Percentiles rank a stretch among this genome's conserved stretches.
Conservation (phyloP, 2,329 filamentous ascomycete genomes). For the Ophiostoma triangulosporum region DNA sequence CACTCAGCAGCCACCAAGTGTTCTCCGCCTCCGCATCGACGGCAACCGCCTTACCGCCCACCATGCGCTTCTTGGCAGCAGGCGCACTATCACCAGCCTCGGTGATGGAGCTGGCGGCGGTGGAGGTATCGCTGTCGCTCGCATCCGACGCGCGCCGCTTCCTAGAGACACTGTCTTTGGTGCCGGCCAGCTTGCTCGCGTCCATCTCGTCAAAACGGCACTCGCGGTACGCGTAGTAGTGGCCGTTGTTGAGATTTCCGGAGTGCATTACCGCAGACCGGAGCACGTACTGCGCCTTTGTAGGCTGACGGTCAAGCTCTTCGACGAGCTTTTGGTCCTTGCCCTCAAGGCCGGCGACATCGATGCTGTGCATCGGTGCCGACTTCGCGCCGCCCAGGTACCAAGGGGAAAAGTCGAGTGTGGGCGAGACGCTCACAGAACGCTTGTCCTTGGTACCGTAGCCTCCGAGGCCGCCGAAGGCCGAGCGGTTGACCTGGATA, state of each 20-base stretch:
- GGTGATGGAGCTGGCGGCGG: neutral
- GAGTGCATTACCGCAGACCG: neutral
- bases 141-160: neutral
- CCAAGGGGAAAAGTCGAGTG: conserved; percentile 77
- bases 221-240: neutral
- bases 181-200: no score
- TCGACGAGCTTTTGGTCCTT: neutral
- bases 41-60: neutral
- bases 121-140: no score
- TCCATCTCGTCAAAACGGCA: neutral
- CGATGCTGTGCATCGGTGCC: neutral
- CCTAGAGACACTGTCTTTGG: neutral
- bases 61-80: neutral
- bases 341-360: neutral
- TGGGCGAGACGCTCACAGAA: conserved; percentile 39
- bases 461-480: conserved; percentile 59
- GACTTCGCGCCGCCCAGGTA: conserved; percentile 43
- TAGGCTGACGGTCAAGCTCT: neutral
- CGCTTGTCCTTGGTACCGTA: neutral
- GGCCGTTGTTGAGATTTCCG: neutral
- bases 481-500: conserved; percentile 81
- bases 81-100: neutral
- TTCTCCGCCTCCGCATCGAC: neutral
- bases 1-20: neutral
- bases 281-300: neutral